A percentile compares a stretch with the other conserved stretches of the same genome.
phyloP scores from a whole-genome alignment of 495 filamentous ascomycete species.

The Elasticomyces elasticus region DNA sequence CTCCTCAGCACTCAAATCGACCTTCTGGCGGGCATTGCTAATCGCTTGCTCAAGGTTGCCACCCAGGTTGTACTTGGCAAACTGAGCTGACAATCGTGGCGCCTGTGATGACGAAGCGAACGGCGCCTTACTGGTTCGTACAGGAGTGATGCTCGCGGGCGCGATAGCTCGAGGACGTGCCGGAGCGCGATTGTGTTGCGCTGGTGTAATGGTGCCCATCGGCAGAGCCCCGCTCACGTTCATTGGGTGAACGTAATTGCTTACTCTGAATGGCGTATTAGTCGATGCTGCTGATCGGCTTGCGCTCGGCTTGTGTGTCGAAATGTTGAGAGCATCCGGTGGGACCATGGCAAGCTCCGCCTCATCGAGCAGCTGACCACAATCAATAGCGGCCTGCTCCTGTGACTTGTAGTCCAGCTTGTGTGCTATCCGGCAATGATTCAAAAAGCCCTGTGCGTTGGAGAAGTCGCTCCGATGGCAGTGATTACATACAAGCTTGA shows the following conservation, averaged over 20 bases:
- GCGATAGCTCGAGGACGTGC: neutral
- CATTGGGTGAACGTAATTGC: constrained; percentile 16
- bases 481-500: constrained; percentile 80
- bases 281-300: constrained; percentile 7
- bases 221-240: constrained; percentile 1
- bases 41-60: constrained; percentile 55
- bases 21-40: constrained; percentile 45
- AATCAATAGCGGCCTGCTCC: constrained; percentile 83
- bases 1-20: constrained; percentile 41
- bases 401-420: constrained; percentile 84
- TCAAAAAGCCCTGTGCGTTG: constrained; percentile 94
- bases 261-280: constrained; percentile 1
- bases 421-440: constrained; percentile 94
- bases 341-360: constrained; percentile 20
- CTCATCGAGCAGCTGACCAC: constrained; percentile 66
- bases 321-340: constrained; percentile 5
- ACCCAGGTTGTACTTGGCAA: constrained; percentile 54
- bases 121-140: constrained; percentile 5
- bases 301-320: constrained; percentile 5
- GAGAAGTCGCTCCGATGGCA: constrained; percentile 84
- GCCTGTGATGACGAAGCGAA: constrained; percentile 57
- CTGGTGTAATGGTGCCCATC: neutral
- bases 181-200: neutral
- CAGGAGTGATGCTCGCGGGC: neutral
- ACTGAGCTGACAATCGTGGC: constrained; percentile 62